Conservation (phyloP, 768 basidiomycete genomes). For the Trametes villosa region DNA sequence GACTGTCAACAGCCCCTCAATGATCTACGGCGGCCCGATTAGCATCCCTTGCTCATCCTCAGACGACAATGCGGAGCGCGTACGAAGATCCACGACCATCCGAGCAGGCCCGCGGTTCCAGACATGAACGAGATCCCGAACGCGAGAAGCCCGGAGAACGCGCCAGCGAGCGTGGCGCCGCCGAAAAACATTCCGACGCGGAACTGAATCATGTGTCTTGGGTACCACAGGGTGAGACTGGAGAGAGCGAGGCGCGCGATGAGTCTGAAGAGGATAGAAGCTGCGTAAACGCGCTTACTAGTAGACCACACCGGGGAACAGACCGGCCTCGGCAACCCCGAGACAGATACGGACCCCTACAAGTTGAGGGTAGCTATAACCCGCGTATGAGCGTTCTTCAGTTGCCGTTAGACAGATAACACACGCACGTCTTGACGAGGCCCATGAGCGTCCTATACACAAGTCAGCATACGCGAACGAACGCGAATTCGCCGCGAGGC, state of each 20-base stretch:
- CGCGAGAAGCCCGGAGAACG: slow-evolving; percentile 37
- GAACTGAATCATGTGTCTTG: slow-evolving; percentile 31
- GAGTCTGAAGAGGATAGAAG: not conserved
- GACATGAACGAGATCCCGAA: slow-evolving; percentile 41
- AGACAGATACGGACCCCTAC: slow-evolving; percentile 62
- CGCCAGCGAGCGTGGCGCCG: slow-evolving; percentile 28
- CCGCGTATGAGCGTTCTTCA: not conserved
- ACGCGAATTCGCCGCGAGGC: slow-evolving; percentile 14
- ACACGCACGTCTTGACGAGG: slow-evolving; percentile 59
- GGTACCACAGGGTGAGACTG: slow-evolving; percentile 33
- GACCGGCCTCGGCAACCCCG: slow-evolving; percentile 68
- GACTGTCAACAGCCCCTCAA: slow-evolving; percentile 67
- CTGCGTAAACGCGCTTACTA: slow-evolving; percentile 51
- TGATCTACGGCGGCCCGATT: slow-evolving; percentile 42
- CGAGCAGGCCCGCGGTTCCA: slow-evolving; percentile 30
- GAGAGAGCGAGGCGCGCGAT: not conserved
- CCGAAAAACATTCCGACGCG: slow-evolving; percentile 34
- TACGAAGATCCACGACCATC: slow-evolving; percentile 40
- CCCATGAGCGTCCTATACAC: slow-evolving; percentile 60
- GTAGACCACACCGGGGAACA: slow-evolving; percentile 75
- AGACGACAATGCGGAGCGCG: not conserved
- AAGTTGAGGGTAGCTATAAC: slow-evolving; percentile 58
- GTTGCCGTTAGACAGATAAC: not conserved
- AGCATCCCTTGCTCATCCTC: not conserved
- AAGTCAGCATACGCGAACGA: not conserved